Base-by-base conservation (phyloP, 345 rosid genomes). In the Boechera stricta region DNA sequence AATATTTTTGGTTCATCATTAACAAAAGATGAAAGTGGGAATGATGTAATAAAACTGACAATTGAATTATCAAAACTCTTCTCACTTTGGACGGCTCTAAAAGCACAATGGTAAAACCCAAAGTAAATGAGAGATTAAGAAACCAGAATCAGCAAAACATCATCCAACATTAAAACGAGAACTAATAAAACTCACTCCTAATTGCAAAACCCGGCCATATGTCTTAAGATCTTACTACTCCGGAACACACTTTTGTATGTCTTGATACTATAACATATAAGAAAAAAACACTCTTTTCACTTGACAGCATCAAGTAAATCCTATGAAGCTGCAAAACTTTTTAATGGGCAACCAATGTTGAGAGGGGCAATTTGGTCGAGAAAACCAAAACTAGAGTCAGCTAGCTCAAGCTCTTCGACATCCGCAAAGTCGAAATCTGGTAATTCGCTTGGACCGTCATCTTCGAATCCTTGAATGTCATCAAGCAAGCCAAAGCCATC, bases 281-380 rank as follows among this genome's bases (percentile, higher is more conserved):
- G 10, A 60, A 36, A 38, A 39, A 21, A 42, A 18, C 18, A 32
- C 24, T 62, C 48, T 28, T 31, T 79, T 75, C 79, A 67, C 67
- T 57, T 56, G 31, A 21, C 53, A 74, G 56, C 44, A 53, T 24
- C 0, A 36, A 47, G 26, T 16, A 55, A 32, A 15, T 80, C 85
- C 86, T 83, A 78, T 31, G 70, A 69, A 87, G 81, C 94, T 86
- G 89, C 96, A 92, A 95, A 90, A 95, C 92, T 92, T 85, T 78
- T 79, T 58, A 87, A 45, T 53, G 77, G 87, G 90, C 96, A 92
- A 4, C 84, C 77, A 1, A 88, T 88, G 61, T 87, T 87, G 81
- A 62, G 64, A 38, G 79, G 81, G 7, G 74, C 54, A 1, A 26
- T 24, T 31, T 82, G 83, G 72, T 81, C 83, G 3, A 71, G 64